Evolutionary conservation across 1,284 basidiomycete species (phyloP), one percentile per base, ranked within the genome.

Genomic region (Grifola frondosa): DNA sequence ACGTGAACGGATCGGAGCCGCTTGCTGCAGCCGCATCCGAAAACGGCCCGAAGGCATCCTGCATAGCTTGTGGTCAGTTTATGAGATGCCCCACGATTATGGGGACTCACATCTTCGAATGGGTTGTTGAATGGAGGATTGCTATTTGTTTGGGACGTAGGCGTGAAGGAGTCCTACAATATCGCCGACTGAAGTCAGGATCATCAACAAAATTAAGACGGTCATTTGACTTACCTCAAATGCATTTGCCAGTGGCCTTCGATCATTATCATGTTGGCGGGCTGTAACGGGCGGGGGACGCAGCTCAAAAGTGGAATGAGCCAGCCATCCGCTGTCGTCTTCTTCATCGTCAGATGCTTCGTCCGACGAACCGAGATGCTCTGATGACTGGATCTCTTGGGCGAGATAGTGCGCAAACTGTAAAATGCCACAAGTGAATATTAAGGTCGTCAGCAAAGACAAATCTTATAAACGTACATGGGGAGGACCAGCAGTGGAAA

Each of bases 401-500:
- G 80, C 79, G 31, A 88, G 68, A 55, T 89, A 91, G 16, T 79
- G 74, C 30, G 84, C 81, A 61, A 90, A 89, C 86, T 89, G 56
- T 15, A 17, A 20, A 12, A 2, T 9, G n/a, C 39, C 26, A 40
- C 37, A 24, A 37, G 16, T n/a, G 25, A 23, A 13, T 7, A 42
- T 17, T 30, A n/a, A 35, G 28, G 20, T 25, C 22, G 28, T 16
- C 30, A n/a, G 8, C 9, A 16, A 11, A 29, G 20, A 17, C 19
- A 30, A 16, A 19, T 13, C 37, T 23, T 5, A 23, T 33, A 17
- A 17, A 62, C 71, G 42, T 59, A 84, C 83, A 62, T 80, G 77
- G 15, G 78, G 74, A 35, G 76, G 73, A 21, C 60, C 61, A 21
- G 61, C 54, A 3, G 54, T 54, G 22, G 53, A 50, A 32, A 63